phyloP scores from a whole-genome alignment of 23 red algal species.

The Gracilaria caudata region DNA sequence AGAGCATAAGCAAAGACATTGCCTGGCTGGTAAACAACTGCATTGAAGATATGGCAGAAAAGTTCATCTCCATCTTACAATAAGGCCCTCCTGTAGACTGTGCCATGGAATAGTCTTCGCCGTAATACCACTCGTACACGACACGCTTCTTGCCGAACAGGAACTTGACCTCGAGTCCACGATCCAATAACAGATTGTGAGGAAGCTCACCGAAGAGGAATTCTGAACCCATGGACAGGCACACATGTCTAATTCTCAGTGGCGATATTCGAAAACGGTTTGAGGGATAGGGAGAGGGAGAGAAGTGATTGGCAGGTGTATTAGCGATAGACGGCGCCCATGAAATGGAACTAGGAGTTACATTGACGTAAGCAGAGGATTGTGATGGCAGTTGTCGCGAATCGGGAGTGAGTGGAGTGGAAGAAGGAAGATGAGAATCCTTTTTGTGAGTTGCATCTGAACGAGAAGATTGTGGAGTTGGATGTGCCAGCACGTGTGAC shows the following conservation, averaged over 20 bases:
- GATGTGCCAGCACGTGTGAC: background rate
- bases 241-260: conserved; percentile 40
- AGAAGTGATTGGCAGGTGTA: conserved; percentile 11
- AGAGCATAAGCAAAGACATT: conserved; percentile 40
- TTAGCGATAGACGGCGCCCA: conserved; percentile 47
- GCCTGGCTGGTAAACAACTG: conserved; percentile 22
- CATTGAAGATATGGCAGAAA: conserved; percentile 24
- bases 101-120: conserved; percentile 39
- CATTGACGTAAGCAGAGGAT: conserved; percentile 23
- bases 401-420: conserved; percentile 11
- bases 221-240: conserved; percentile 3
- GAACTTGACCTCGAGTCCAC: conserved; percentile 68
- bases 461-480: background rate
- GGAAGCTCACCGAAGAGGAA: conserved; percentile 33
- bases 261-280: conserved; percentile 52
- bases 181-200: conserved; percentile 39
- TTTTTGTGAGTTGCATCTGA: background rate
- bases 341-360: conserved; percentile 30
- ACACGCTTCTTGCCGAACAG: conserved; percentile 72
- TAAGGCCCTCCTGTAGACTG: conserved; percentile 64
- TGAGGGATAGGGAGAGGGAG: conserved; percentile 17
- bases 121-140: conserved; percentile 73
- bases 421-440: background rate
- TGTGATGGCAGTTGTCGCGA: background rate
- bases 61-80: conserved; percentile 66